Evolutionary conservation across 2,329 filamentous ascomycete species (phyloP), one percentile per base, ranked within the genome.

Genomic region (Piedraia hortae): DNA sequence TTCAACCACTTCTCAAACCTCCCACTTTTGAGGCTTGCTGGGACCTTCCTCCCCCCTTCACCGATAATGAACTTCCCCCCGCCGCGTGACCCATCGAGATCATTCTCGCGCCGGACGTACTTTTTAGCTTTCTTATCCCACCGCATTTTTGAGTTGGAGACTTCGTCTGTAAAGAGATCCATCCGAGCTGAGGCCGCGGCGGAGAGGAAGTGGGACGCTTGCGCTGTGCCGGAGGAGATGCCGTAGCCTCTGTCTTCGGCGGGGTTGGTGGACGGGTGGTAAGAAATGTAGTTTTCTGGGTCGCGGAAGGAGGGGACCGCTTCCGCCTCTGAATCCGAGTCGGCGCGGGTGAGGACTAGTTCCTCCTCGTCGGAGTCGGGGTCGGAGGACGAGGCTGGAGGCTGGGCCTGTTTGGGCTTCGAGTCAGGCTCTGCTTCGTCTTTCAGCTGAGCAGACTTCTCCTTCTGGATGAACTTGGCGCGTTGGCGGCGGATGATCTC

Each of bases 71-170:
- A 41, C 39, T 67, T 69, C 7, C 42, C 42, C 10, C 14, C 21
- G 16, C 61, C 61, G 36, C 65, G 66, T 14, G 63, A 88, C 17
- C 85, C 85, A 48, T 97, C 88, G 35, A 89, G 74, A 48, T 97
- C 85, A 54, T 97, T 93, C 35, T 66, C 66, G 16, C 74, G 64
- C 7, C 74, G 57, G 16, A 97, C 82, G 50, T 93, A 97, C 49
- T 91, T 93, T 50, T 74, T 88, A 38, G 66, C 63, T 47, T 90
- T 89, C 53, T 88, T 82, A 52, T 97, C 85, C 85, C 85, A 97
- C 33, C 85, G 70, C 66, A 90, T 62, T 35, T 67, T 70, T 20
- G 67, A 61, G 3, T 77, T 64, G 35, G 74, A 65, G 34, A 63
- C 62, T 17, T 93, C 85, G 46, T 97, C 85, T 40, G 78, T 78